phyloP scores from a whole-genome alignment of 768 basidiomycete species.

The Lentinus tigrinus region DNA sequence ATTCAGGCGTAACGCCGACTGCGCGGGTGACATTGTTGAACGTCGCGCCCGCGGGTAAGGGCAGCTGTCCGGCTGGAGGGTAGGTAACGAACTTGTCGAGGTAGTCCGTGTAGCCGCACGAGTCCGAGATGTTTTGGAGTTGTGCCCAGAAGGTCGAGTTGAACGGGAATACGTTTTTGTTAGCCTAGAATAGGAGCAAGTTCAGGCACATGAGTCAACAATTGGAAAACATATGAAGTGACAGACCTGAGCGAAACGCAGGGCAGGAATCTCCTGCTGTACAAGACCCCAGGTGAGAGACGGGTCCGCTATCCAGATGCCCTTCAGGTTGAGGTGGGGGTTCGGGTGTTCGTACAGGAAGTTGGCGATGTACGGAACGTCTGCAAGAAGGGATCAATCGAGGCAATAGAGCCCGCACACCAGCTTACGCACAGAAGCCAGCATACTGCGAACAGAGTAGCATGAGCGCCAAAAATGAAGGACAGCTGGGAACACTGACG shows the following conservation, averaged over 20 bases:
- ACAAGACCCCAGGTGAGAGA: constrained; percentile 61
- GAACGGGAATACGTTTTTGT: constrained; percentile 59
- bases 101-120: constrained; percentile 36
- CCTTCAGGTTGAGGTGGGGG: constrained; percentile 55
- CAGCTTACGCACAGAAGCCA: constrained; percentile 24
- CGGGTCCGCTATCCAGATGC: constrained; percentile 67
- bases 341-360: constrained; percentile 60
- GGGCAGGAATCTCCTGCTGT: constrained; percentile 68
- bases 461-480: background rate
- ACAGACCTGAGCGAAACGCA: constrained; percentile 54
- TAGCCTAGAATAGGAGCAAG: constrained; percentile 37
- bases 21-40: constrained; percentile 23
- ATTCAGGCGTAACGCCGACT: constrained; percentile 33
- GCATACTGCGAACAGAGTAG: constrained; percentile 24
- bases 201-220: background rate
- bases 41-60: constrained; percentile 34
- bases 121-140: constrained; percentile 35
- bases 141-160: constrained; percentile 49
- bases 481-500: constrained; percentile 37
- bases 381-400: constrained; percentile 30
- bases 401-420: too few relatives aligned
- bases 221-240: background rate
- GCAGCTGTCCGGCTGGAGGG: constrained; percentile 33
- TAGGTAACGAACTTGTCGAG: constrained; percentile 34
- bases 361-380: constrained; percentile 72